These are phyloP conservation scores for Cercis canadensis DNA, from an alignment of 306 rosid species.

Conservation along the genomic window DNA sequence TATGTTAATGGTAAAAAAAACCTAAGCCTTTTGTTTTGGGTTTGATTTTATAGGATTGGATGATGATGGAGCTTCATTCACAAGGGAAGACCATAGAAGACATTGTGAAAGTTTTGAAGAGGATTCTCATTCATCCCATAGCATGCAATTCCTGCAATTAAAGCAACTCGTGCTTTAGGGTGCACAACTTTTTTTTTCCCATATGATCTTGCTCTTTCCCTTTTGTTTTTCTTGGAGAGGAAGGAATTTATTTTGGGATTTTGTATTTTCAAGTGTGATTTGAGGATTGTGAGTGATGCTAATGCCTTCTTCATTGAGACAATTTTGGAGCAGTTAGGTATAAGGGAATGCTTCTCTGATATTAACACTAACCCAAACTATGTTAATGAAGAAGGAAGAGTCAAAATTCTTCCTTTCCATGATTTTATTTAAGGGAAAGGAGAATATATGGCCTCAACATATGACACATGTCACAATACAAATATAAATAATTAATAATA, in stretches of 20 bases:
- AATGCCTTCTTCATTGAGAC: slow-evolving; percentile 77
- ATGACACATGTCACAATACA: too few relatives aligned
- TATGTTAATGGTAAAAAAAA: slow-evolving; percentile 3
- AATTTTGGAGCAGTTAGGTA: slow-evolving; percentile 62
- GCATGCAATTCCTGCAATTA: slow-evolving; percentile 62
- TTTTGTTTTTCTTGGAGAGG: not conserved
- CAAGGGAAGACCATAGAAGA: slow-evolving; percentile 59
- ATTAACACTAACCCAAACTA: slow-evolving; percentile 69
- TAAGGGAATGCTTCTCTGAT: slow-evolving; percentile 68
- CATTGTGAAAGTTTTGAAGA: slow-evolving; percentile 49
- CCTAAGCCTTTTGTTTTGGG: not conserved
- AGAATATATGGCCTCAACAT: too few relatives aligned
- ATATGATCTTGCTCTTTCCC: not conserved
- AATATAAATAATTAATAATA: too few relatives aligned
- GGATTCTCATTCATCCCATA: slow-evolving; percentile 61
- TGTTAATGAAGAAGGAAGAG: slow-evolving; percentile 60
- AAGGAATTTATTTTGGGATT: not conserved
- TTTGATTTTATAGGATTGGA: slow-evolving; percentile 56
- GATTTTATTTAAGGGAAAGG: too few relatives aligned
- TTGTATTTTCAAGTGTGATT: too few relatives aligned
- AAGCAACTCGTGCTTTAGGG: slow-evolving; percentile 61
- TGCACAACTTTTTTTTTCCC: slow-evolving; percentile 12
- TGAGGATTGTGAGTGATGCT: too few relatives aligned
- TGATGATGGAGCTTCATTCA: slow-evolving; percentile 74
- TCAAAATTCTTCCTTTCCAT: slow-evolving; percentile 56